These are phyloP conservation scores for Cordia subcordata DNA, from an alignment of 257 asterid genomes.

Conservation along the genomic window DNA sequence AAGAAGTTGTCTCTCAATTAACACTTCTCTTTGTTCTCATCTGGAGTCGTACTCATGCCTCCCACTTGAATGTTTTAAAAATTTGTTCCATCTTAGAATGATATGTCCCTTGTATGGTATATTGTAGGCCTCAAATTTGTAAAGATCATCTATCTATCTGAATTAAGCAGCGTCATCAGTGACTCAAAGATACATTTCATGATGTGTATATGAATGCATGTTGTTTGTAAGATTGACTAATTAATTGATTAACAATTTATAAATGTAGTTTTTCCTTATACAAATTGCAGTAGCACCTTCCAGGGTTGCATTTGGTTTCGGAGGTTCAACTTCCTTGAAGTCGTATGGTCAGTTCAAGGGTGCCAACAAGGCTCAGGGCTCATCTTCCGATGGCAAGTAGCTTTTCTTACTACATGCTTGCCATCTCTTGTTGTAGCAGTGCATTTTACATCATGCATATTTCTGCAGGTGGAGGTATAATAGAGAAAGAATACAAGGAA, in stretches of 20 bases:
- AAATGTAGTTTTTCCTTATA: slow-evolving; percentile 9
- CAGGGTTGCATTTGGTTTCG: slow-evolving; percentile 62
- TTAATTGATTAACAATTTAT: too few species aligned
- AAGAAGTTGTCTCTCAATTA: too few species aligned
- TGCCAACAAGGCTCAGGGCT: slow-evolving; percentile 15
- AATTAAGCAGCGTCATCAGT: too few species aligned
- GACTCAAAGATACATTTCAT: too few species aligned
- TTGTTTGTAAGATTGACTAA: neutral
- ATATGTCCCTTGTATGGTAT: too few species aligned
- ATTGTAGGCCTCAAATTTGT: too few species aligned
- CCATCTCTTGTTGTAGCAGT: slow-evolving; percentile 1
- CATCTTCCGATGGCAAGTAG: slow-evolving; percentile 45
- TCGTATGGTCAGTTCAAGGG: slow-evolving; percentile 32
- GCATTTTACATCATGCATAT: slow-evolving; percentile 11
- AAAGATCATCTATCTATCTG: too few species aligned
- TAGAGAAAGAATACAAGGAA: slow-evolving; percentile 72
- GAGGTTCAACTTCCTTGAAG: slow-evolving; percentile 37
- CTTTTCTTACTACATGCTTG: slow-evolving; percentile 13
- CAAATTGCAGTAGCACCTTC: slow-evolving; percentile 35
- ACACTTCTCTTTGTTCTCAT: too few species aligned
- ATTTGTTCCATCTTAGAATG: too few species aligned
- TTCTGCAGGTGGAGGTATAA: slow-evolving; percentile 34
- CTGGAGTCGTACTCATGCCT: too few species aligned
- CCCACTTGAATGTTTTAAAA: too few species aligned
- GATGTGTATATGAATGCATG: too few species aligned